A percentile compares a stretch with the other conserved stretches of the same genome.
Conservation (phyloP, 179 eudicot genomes). For the Beta macrorhiza region DNA sequence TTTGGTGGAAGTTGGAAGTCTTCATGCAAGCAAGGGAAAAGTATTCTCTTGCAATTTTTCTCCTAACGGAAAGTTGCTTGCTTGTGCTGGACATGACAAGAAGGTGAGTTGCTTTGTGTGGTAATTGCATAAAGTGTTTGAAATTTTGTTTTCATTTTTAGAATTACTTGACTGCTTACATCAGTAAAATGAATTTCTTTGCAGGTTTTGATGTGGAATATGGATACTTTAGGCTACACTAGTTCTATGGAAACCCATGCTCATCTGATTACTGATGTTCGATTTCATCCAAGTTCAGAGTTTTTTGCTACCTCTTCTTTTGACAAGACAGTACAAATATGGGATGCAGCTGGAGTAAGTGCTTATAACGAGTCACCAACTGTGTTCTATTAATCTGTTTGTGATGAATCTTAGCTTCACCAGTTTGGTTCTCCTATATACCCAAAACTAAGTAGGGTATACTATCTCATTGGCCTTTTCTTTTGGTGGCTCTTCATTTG, state of each 20-base stretch:
- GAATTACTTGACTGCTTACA: neutral
- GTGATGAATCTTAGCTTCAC: neutral
- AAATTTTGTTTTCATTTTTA: neutral
- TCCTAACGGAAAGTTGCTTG: slow-evolving; percentile 30
- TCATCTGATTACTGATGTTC: slow-evolving; percentile 50
- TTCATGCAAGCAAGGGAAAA: slow-evolving; percentile 30
- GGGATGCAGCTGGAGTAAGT: slow-evolving; percentile 55
- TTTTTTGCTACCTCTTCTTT: slow-evolving; percentile 59
- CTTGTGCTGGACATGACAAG: slow-evolving; percentile 36
- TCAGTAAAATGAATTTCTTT: neutral
- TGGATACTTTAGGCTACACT: slow-evolving; percentile 27
- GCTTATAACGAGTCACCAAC: neutral
- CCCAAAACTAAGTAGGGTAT: neutral
- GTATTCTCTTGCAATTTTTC: slow-evolving; percentile 31
- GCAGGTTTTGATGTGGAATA: slow-evolving; percentile 50
- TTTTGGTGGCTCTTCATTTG: neutral
- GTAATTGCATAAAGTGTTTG: neutral
- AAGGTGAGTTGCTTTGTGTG: slow-evolving; percentile 20
- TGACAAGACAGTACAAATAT: slow-evolving; percentile 54
- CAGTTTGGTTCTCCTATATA: neutral
- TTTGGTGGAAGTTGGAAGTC: slow-evolving; percentile 27
- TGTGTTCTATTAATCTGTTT: slow-evolving; percentile 6
- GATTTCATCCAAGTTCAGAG: slow-evolving; percentile 52
- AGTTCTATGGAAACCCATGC: slow-evolving; percentile 36
- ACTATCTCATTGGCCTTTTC: slow-evolving; percentile 1